Base-by-base conservation (phyloP, 2,329 filamentous ascomycete species). In the Teratosphaeria zuluensis region DNA sequence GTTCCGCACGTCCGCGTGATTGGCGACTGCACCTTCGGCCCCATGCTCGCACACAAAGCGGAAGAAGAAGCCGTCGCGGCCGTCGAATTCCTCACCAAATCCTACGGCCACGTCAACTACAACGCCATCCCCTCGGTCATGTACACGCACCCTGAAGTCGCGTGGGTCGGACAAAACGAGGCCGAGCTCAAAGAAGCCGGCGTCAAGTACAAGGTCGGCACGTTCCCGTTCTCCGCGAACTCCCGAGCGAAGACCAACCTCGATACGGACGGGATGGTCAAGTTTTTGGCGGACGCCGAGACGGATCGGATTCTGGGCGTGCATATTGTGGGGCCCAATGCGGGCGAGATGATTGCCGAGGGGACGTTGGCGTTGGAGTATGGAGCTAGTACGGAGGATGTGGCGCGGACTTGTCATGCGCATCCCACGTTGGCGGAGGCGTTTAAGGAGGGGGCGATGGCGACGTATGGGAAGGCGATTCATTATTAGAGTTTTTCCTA, bases 361-460 rank as follows among this genome's bases (percentile, higher is more conserved):
- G 94, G 88, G 65, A 94, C 92, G 12, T 81, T 99, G 70, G 94
- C 94, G 59, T 81, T 99, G 55, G 94, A 99, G 80, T 99, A 99
- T 72, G 94, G 94, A 65, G 94, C 94, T 32, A 94, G 89, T 65
- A 92, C 86, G 69, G 94, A 99, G 80, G 94, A 96, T 76, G 90
- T 96, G 72, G 91, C 88, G 62, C 85, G 94, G 72, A 97, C 94
- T 64, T 94, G 90, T 77, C 94, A 99, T 78, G 94, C 94, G 58
- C 94, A 99, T 79, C 94, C 94, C 58, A 96, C 92, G 56, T 82
- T 99, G 61, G 86, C 92, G 28, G 94, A 99, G 81, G 94, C 94
- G 52, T 97, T 99, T 84, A 99, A 99, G 83, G 94, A 99, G 84
- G 94, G 94, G 70, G 94, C 94, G 68, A 97, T 99, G 94, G 89